A percentile compares a stretch with the other conserved stretches of the same genome.
phyloP scores from a whole-genome alignment of 2,329 filamentous ascomycete species.

The Nigrograna mackinnonii region DNA sequence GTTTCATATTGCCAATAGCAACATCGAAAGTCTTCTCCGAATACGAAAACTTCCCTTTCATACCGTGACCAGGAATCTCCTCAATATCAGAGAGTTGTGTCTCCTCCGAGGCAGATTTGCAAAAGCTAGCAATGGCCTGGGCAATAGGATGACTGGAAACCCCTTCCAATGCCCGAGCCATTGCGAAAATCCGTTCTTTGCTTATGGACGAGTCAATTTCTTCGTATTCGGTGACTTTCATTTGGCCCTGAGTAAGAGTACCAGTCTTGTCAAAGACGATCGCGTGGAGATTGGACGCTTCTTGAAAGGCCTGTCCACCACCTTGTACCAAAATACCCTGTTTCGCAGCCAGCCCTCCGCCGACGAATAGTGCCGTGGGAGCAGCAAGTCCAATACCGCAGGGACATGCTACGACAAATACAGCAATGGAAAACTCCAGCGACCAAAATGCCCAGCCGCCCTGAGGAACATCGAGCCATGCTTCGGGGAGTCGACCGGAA shows the following conservation, averaged over 20 bases:
- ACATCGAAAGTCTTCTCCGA: neutral
- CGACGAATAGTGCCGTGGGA: slow-evolving; percentile 82
- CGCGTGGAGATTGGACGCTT: slow-evolving; percentile 75
- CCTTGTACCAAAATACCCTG: slow-evolving; percentile 82
- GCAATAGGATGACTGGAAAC: slow-evolving; percentile 77
- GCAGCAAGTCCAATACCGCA: slow-evolving; percentile 85
- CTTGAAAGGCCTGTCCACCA: slow-evolving; percentile 83
- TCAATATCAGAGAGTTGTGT: slow-evolving; percentile 49
- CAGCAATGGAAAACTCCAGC: slow-evolving; percentile 81
- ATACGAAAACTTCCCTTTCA: slow-evolving; percentile 53
- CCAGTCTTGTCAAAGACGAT: slow-evolving; percentile 91
- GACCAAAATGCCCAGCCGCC: slow-evolving; percentile 76
- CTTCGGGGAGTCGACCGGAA: slow-evolving; percentile 58
- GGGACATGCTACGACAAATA: slow-evolving; percentile 85
- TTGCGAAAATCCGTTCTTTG: slow-evolving; percentile 46
- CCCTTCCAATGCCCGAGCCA: slow-evolving; percentile 64
- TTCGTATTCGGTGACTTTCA: slow-evolving; percentile 71
- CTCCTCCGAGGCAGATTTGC: slow-evolving; percentile 35
- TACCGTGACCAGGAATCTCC: slow-evolving; percentile 72
- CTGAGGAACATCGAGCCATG: slow-evolving; percentile 58
- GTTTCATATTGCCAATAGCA: neutral
- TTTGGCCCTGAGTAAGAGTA: slow-evolving; percentile 68
- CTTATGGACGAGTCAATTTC: slow-evolving; percentile 46
- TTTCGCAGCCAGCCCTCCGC: slow-evolving; percentile 76
- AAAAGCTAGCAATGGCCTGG: slow-evolving; percentile 69